A percentile compares a stretch with the other conserved stretches of the same genome.
Evolutionary conservation across 345 rosid genomes (phyloP).

Genomic region (Gossypium australe): DNA sequence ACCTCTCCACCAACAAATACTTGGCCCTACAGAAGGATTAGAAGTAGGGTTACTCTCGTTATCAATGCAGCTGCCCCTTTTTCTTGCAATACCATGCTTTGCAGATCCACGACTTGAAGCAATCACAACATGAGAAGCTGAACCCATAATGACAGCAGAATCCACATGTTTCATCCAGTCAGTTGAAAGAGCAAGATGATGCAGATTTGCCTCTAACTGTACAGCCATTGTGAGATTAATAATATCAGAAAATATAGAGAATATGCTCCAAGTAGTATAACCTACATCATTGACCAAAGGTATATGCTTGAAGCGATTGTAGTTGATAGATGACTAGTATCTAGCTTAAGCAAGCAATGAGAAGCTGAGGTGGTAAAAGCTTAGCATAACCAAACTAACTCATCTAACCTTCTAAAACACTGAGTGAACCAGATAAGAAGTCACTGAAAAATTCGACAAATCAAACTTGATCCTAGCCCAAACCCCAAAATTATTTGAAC

Average conservation of each 20-base stretch:
- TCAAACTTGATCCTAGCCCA: not conserved
- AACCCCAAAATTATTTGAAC: not conserved
- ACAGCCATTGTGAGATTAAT: conserved; percentile 21
- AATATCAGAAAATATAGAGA: not conserved
- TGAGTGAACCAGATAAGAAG: not conserved
- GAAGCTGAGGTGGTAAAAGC: not conserved
- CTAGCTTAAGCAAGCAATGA: not conserved
- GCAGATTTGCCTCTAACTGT: conserved; percentile 84
- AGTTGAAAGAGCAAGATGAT: conserved; percentile 59
- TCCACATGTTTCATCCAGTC: conserved; percentile 86
- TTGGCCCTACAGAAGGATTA: conserved; percentile 54
- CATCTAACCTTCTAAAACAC: not conserved
- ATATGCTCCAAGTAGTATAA: not conserved
- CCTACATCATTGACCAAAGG: not conserved
- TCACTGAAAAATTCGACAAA: not conserved
- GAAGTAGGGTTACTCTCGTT: conserved; percentile 44
- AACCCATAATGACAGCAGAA: conserved; percentile 54
- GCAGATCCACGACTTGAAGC: conserved; percentile 50
- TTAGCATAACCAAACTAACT: not conserved
- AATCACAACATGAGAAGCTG: conserved; percentile 63
- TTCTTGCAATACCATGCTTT: conserved; percentile 64
- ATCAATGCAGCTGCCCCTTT: conserved; percentile 44
- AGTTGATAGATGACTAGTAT: not conserved
- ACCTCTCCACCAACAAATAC: conserved; percentile 96
- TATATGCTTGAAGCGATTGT: not conserved